Evolutionary conservation across 176 grass and related monocot genomes (phyloP), one percentile per base, ranked within the genome.

Genomic region (Phoenix roebelenii): DNA sequence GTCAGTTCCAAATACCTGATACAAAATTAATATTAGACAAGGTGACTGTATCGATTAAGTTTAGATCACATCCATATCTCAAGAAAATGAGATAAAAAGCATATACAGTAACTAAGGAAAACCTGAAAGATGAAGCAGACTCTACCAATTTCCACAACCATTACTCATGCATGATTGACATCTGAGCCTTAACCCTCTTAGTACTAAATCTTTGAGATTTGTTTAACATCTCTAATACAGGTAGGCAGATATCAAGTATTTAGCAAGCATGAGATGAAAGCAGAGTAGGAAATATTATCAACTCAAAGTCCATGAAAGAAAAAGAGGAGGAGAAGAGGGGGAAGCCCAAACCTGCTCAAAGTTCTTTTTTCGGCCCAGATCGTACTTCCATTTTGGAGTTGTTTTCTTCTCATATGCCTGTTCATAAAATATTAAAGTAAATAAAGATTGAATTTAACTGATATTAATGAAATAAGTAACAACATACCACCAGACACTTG

Each of bases 351-450:
- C 92, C 92, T 98, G 93, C 63, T 70, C 70, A 71, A 92, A 98
- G 72, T 98, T 98, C 67, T 50, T 98, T 73, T 88, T 98, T 50
- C 84, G 73, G 48, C 93, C 93, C 49, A 98, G 81, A 92, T 98
- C 76, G 30, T 80, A 92, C 50, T 80, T 91, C 93, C 93, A 98
- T 50, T 75, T 86, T 74, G 87, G 80, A 66, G 74, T 82, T 14
- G 78, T 85, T 82, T 96, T 93, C 81, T 96, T 96, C 52, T 96
- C 92, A 80, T 90, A 96, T 68, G 92, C 87, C 93, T 85, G 18
- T 64, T 69, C 22, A 15, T 51, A 20, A 66, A 68, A 64, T 44
- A 44, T 44, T 44, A 44, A 44, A 44, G 35, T 12, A 44, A 44
- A 44, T 44, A 44, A 12, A 44, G 12, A 12, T 44, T 14, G 35